phyloP scores from a whole-genome alignment of 192 early-diverging fungal genomes.

The Backusella sp. region DNA sequence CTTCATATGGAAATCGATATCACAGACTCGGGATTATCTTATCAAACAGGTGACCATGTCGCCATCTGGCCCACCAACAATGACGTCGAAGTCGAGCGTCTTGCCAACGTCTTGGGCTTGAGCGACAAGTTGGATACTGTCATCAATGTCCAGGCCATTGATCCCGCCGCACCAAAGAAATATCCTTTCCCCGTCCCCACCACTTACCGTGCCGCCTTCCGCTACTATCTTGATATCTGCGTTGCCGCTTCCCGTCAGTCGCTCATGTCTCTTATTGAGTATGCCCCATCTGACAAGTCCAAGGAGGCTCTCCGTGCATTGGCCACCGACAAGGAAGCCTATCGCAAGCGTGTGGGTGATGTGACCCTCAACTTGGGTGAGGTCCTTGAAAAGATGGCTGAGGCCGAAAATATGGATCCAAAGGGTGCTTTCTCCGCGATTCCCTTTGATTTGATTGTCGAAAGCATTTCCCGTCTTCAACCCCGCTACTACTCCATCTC shows the following conservation, averaged over 20 bases:
- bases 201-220: conserved; percentile 82
- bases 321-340: conserved; percentile 69
- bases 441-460: conserved; percentile 82
- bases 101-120: conserved; percentile 64
- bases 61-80: conserved; percentile 90
- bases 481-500: conserved; percentile 97
- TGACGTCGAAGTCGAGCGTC: conserved; percentile 67
- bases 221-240: conserved; percentile 90
- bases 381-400: conserved; percentile 67
- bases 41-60: conserved; percentile 94
- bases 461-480: conserved; percentile 79
- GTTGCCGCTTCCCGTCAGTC: conserved; percentile 68
- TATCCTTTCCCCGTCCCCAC: conserved; percentile 87
- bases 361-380: conserved; percentile 73
- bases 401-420: conserved; percentile 28
- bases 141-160: conserved; percentile 68
- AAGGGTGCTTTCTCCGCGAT: conserved; percentile 48
- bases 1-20: conserved; percentile 95
- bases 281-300: conserved; percentile 54
- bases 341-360: conserved; percentile 56
- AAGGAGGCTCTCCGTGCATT: conserved; percentile 50
- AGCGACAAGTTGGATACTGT: conserved; percentile 64
- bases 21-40: conserved; percentile 73
- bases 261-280: conserved; percentile 60
- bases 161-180: conserved; percentile 74